Evolutionary conservation across 768 basidiomycete species (phyloP), one percentile per base, ranked within the genome.

Genomic region (Tulasnella calospora): DNA sequence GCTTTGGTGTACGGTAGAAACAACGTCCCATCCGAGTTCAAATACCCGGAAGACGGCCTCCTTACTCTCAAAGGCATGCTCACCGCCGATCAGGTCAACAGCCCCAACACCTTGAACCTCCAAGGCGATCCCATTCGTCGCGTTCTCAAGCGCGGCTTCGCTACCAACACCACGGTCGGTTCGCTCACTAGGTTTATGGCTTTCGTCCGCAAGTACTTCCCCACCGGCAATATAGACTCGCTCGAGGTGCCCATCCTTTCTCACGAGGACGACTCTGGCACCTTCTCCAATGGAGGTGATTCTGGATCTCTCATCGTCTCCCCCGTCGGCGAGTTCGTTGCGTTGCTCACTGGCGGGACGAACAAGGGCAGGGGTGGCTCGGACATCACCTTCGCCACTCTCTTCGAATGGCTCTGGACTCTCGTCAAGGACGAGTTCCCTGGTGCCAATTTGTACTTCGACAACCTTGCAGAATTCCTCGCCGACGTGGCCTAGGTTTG

Each of bases 91-190:
- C 21, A 82, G 79, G 80, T 84, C 67, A 71, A 73, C 33, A 44
- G 61, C 9, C 84, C 83, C 27, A 79, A 81, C 79, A 79, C 74
- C 51, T 55, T 79, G 73, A 81, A 83, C 81, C n/a, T 74, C 79
- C 69, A 83, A 71, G 81, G 80, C 67, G 80, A 83, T 40, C 82
- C 79, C 78, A 72, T 76, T 6, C 81, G 82, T 21, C 79, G 80
- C 69, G 83, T 83, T 15, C 78, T 84, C 77, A 83, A 83, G 78
- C 80, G 82, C 74, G 82, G 83, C 23, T 71, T 76, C 38, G 77
- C 80, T 40, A 83, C 81, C 27, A 76, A 79, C 74, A 82, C 82
- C 44, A 83, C 83, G 77, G 67, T 83, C 44, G 83, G 83, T 19
- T 79, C 79, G 35, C 77, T 83, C 51, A 81, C 77, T 51, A 80